Evolutionary conservation across 371 early-diverging fungal genomes (phyloP), one percentile per base, ranked within the genome.

Genomic region (Rhizopus stolonifer): DNA sequence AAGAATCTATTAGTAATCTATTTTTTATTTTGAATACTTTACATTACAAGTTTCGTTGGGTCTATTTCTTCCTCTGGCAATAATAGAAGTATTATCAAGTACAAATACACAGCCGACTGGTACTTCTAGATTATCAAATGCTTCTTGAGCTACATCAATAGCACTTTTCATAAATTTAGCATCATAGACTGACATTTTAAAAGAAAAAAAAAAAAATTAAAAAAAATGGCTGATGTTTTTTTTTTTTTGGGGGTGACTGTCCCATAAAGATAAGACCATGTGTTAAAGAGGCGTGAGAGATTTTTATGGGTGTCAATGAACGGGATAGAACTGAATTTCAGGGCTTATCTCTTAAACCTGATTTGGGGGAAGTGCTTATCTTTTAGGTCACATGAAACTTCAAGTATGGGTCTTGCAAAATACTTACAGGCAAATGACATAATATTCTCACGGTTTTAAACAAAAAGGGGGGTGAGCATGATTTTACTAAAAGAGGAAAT

Each of bases 81-180:
- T 82, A 17, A 95, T 66, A 1, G 43, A 47, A 29, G 77, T 46
- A 32, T 73, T 74, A 38, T 83, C 53, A 32, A 78, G 71, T 1
- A 99, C 94, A 73, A 98, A 87, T 0, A 98, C 94, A 64, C 99
- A 99, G n/a, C 99, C 99, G 3, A 99, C 97, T 6, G 99, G 99
- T 0, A 99, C 98, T 77, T 99, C 99, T 7, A 85, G 72, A 21
- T 73, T 70, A 5, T 84, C 74, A 46, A 89, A 88, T 0, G 99
- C 99, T 58, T 93, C 92, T 56, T 93, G 70, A n/a, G 78, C 78
- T n/a, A 74, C 69, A 8, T 63, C 34, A n/a, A 77, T 46, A 2
- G 78, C 78, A 25, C 62, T 66, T 44, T 46, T 51, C 72, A 77
- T 77, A 48, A 59, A 69, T n/a, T 46, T 46, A 17, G 69, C 65